phyloP scores from a whole-genome alignment of 768 basidiomycete species.

The Trametes maxima region DNA sequence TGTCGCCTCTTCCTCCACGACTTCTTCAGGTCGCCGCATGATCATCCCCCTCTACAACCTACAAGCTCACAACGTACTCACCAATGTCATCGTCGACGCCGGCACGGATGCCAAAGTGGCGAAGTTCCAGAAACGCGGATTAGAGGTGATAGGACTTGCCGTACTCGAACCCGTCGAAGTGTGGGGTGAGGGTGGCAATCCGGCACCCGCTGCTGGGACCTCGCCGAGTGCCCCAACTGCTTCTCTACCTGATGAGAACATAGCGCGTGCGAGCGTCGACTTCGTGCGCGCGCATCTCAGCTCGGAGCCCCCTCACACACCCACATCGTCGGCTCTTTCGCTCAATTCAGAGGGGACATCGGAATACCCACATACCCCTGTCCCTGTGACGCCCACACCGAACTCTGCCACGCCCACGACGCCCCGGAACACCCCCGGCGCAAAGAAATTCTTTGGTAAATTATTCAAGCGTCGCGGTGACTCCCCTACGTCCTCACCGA shows the following conservation, averaged over 20 bases:
- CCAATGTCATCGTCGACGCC: conserved; percentile 84
- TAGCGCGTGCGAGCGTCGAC: conserved; percentile 19
- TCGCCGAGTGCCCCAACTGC: conserved; percentile 20
- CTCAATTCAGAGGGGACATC: conserved; percentile 28
- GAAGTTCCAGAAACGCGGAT: conserved; percentile 52
- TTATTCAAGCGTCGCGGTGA: conserved; percentile 59
- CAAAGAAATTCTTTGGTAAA: conserved; percentile 64
- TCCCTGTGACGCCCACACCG: conserved; percentile 18
- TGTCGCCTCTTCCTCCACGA: conserved; percentile 43
- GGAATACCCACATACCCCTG: conserved; percentile 21
- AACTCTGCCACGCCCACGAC: conserved; percentile 25
- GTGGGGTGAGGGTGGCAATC: conserved; percentile 41
- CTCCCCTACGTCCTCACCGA: conserved; percentile 34
- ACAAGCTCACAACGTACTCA: conserved; percentile 85
- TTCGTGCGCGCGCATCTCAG: conserved; percentile 13
- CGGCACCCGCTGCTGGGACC: conserved; percentile 17
- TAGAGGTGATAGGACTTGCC: conserved; percentile 75
- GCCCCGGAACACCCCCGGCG: conserved; percentile 34
- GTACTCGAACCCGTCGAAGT: conserved; percentile 83
- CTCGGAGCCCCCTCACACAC: conserved; percentile 30
- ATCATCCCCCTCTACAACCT: conserved; percentile 89
- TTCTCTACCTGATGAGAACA: conserved; percentile 35
- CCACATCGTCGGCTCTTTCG: conserved; percentile 37
- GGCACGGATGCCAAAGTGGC: conserved; percentile 88
- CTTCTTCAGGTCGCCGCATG: conserved; percentile 58